Conservation (phyloP, 495 filamentous ascomycete genomes). For the Penicillium atrosanguineum region DNA sequence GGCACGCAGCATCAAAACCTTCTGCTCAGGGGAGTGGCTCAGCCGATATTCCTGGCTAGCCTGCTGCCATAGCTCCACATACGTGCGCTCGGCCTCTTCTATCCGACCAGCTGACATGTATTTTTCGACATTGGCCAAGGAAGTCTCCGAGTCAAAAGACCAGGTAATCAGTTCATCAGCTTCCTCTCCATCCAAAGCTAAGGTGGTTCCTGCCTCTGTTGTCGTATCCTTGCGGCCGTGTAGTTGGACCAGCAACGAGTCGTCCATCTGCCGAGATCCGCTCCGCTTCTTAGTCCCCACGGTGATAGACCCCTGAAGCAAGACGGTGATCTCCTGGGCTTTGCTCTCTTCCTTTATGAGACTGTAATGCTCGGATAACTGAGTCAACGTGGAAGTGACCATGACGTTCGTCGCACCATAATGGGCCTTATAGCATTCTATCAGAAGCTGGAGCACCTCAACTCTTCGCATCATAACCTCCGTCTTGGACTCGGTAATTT, state of each 20-base stretch:
- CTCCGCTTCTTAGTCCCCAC: conserved; percentile 1
- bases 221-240: conserved; percentile 13
- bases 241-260: conserved; percentile 23
- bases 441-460: conserved; percentile 18
- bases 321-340: no score
- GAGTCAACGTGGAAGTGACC: conserved; percentile 16
- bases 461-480: conserved; percentile 22
- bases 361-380: conserved; percentile 22
- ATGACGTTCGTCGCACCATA: conserved; percentile 21
- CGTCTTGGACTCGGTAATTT: conserved; percentile 19
- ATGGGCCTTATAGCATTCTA: conserved; percentile 26
- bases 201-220: conserved; percentile 1
- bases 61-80: conserved; percentile 25
- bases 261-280: conserved; percentile 2
- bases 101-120: conserved; percentile 5
- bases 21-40: conserved; percentile 16
- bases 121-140: neutral
- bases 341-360: neutral
- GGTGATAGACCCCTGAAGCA: no score
- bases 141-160: no score
- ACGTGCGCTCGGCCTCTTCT: conserved; percentile 14
- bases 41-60: conserved; percentile 20
- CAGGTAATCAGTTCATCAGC: no score
- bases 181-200: no score
- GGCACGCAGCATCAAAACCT: conserved; percentile 15